Base-by-base conservation (phyloP, 2,329 filamentous ascomycete species). In the Fusarium sp. region DNA sequence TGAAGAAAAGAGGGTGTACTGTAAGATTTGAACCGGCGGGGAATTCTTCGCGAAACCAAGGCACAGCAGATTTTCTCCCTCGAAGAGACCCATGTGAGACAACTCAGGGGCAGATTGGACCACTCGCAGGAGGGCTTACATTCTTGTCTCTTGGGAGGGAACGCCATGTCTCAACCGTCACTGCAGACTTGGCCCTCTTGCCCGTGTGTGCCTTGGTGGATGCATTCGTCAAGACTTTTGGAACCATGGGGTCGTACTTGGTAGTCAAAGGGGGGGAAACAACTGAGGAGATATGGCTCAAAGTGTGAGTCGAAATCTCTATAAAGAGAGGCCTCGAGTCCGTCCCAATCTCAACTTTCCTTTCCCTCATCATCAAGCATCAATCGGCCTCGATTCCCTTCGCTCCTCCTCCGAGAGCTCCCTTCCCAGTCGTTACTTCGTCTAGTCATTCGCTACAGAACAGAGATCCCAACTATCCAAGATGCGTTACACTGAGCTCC, bases 401-500 rank as follows among this genome's bases (percentile, higher is more conserved):
- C 81, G 69, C 74, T 78, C 59, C 73, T 71, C 54, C 63, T 68
- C 77, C 76, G 79, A 81, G 81, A 77, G 75, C 76, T 75, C 69
- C 20, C 29, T 33, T 74, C 65, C 65, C 76, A 69, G 74, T 80
- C 75, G 67, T 76, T 79, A 71, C 64, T 58, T 60, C 27, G 20
- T 60, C 69, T 64, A 76, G 70, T 79, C 79, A 78, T 75, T 79
- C 74, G 71, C 73, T 80, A 64, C 56, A 63, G n/a, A 67, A 43
- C 39, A 43, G 54, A 64, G 67, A 62, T 31, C 29, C 29, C 65
- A 69, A 24, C 43, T 52, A 73, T 63, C 59, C 74, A 79, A 69
- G 31, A 83, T 83, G 82, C 81, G 79, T 74, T 81, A 74, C 72
- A 73, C 80, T 57, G 57, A 75, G 63, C 52, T 82, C 45, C 64